Conservation (phyloP, 225 moss, liverwort and hornwort genomes). For the Physcomitrellopsis africana region DNA sequence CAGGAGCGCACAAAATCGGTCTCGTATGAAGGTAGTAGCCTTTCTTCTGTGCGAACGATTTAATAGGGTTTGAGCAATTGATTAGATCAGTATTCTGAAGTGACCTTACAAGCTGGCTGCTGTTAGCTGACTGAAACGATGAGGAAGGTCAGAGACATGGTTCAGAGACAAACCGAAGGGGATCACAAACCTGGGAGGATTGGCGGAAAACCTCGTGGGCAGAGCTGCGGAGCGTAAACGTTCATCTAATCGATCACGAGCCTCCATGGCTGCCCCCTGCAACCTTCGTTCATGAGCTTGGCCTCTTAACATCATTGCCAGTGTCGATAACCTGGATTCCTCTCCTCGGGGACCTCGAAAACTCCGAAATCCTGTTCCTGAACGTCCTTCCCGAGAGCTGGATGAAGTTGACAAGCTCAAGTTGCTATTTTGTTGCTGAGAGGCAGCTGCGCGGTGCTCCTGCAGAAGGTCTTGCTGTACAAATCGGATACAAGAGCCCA, state of each 20-base stretch:
- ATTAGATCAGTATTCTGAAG: background rate
- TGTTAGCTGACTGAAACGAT: background rate
- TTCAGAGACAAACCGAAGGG: background rate
- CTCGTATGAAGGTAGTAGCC: background rate
- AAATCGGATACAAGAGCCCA: conserved; percentile 28
- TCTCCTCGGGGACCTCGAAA: conserved; percentile 27
- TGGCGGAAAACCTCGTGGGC: conserved; percentile 13
- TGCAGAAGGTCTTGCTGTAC: conserved; percentile 87
- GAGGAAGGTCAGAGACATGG: background rate
- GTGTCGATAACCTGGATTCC: conserved; percentile 43
- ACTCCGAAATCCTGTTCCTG: conserved; percentile 21
- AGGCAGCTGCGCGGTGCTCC: conserved; percentile 72
- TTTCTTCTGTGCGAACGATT: background rate
- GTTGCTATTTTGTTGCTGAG: conserved; percentile 62
- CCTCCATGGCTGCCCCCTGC: conserved; percentile 56
- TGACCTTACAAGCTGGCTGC: background rate
- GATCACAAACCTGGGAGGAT: conserved; percentile 24
- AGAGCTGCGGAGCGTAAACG: conserved; percentile 56
- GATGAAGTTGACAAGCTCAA: conserved; percentile 55
- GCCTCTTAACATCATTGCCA: conserved; percentile 52
- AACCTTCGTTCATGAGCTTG: conserved; percentile 33
- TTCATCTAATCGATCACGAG: conserved; percentile 65
- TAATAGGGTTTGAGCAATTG: too few relatives aligned
- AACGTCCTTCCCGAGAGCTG: conserved; percentile 45
- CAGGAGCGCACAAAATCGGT: conserved; percentile 23